Conservation (phyloP, 495 filamentous ascomycete species). For the Tuber calosporum region DNA sequence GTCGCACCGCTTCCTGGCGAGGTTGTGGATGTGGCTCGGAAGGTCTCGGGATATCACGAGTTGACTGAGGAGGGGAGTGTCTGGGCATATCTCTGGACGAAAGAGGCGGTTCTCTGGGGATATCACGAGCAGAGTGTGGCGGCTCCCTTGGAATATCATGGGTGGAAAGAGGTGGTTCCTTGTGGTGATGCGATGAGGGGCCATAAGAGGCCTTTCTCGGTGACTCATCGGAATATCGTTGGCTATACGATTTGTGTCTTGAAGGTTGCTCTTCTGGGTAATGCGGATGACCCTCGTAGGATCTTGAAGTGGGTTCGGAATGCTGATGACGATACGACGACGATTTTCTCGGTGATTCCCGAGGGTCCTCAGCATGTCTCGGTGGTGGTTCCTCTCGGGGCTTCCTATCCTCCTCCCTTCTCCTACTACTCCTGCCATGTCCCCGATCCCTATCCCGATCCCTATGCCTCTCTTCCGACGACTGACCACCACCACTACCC, state of each 20-base stretch:
- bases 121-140: not conserved
- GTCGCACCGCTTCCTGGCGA: slow-evolving; percentile 21
- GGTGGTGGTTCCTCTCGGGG: slow-evolving; percentile 38
- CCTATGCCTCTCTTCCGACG: slow-evolving; percentile 42
- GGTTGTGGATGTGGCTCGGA: slow-evolving; percentile 12
- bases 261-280: slow-evolving; percentile 28
- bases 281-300: slow-evolving; percentile 14
- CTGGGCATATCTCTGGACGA: slow-evolving; percentile 3
- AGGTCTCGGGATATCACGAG: slow-evolving; percentile 24
- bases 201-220: slow-evolving; percentile 31
- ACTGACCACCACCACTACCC: slow-evolving; percentile 48
- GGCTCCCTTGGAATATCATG: not conserved
- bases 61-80: slow-evolving; percentile 10
- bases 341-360: slow-evolving; percentile 7
- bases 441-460: slow-evolving; percentile 35
- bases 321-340: not conserved
- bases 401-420: slow-evolving; percentile 42
- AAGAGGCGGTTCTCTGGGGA: not conserved
- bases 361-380: slow-evolving; percentile 26
- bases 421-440: slow-evolving; percentile 33
- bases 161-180: not conserved
- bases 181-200: not conserved
- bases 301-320: slow-evolving; percentile 1
- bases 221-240: slow-evolving; percentile 25
- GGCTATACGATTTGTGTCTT: slow-evolving; percentile 26